Percentiles rank a stretch among this genome's conserved stretches.
phyloP scores from a whole-genome alignment of 495 filamentous ascomycete species.

The Penicillium salamii region DNA sequence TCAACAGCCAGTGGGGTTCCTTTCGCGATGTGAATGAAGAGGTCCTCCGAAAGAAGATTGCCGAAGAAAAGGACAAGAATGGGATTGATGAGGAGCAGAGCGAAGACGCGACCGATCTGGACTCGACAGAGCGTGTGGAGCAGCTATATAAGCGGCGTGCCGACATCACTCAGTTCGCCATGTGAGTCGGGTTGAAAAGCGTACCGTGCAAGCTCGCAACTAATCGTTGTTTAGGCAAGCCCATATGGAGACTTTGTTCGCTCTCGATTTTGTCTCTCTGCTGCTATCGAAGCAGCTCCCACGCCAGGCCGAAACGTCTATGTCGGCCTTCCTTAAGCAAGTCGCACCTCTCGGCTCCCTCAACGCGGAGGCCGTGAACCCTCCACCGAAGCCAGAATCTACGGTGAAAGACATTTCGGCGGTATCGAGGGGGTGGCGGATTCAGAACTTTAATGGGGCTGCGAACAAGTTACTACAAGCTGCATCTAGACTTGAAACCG shows the following conservation, averaged over 20 bases:
- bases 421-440: slow-evolving; percentile 73
- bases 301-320: slow-evolving; percentile 60
- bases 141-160: slow-evolving; percentile 43
- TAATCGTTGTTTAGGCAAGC: slow-evolving; percentile 50
- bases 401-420: slow-evolving; percentile 51
- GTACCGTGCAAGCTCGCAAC: not conserved
- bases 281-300: slow-evolving; percentile 75
- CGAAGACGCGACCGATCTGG: slow-evolving; percentile 26
- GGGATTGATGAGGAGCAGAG: slow-evolving; percentile 36
- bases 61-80: slow-evolving; percentile 43
- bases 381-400: slow-evolving; percentile 50
- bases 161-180: slow-evolving; percentile 44
- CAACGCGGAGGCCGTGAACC: slow-evolving; percentile 66
- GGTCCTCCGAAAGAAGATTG: slow-evolving; percentile 57
- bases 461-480: slow-evolving; percentile 72
- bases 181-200: slow-evolving; percentile 25
- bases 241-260: slow-evolving; percentile 60
- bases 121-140: slow-evolving; percentile 39
- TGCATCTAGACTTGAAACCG: slow-evolving; percentile 67
- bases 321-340: slow-evolving; percentile 67
- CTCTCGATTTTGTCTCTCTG: slow-evolving; percentile 82
- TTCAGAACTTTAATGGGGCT: slow-evolving; percentile 70
- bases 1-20: slow-evolving; percentile 70
- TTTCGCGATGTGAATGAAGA: slow-evolving; percentile 69
- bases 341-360: slow-evolving; percentile 70